Percentiles rank a stretch among this genome's conserved stretches.
Evolutionary conservation across 768 basidiomycete species (phyloP).

Genomic region (Filobasidium floriforme): DNA sequence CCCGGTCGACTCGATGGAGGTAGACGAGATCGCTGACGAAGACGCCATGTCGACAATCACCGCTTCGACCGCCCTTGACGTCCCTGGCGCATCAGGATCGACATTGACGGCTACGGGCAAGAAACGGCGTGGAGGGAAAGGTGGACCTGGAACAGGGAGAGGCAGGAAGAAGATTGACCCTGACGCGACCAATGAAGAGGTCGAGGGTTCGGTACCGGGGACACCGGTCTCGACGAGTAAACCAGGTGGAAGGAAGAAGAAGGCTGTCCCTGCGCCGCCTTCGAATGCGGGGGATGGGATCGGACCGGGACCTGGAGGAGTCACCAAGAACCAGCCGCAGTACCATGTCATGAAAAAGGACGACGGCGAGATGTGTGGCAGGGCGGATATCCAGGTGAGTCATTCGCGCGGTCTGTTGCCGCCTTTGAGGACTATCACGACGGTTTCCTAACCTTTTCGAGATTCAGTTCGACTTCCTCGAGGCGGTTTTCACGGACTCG

Average conservation of each 20-base stretch:
- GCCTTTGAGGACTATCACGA: no score
- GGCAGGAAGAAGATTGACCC: neutral
- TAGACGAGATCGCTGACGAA: neutral
- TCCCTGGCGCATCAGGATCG: neutral
- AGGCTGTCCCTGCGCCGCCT: neutral
- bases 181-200: neutral
- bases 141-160: neutral
- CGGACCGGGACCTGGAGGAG: neutral
- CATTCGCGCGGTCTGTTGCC: neutral
- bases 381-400: constrained; percentile 23
- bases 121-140: neutral
- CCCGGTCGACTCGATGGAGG: neutral
- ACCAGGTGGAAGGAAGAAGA: neutral
- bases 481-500: constrained; percentile 67
- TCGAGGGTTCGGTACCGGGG: neutral
- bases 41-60: neutral
- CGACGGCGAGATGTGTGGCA: constrained; percentile 24
- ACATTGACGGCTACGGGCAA: neutral
- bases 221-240: neutral
- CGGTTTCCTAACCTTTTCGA: neutral
- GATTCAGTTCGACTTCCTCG: constrained; percentile 67
- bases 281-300: neutral
- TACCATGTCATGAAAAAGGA: constrained; percentile 26
- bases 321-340: constrained; percentile 21
- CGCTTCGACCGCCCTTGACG: neutral